Percentiles rank a stretch among this genome's conserved stretches.
Conservation (phyloP, 192 early-diverging fungal genomes). For the Rhizoclosmatium sp. region DNA sequence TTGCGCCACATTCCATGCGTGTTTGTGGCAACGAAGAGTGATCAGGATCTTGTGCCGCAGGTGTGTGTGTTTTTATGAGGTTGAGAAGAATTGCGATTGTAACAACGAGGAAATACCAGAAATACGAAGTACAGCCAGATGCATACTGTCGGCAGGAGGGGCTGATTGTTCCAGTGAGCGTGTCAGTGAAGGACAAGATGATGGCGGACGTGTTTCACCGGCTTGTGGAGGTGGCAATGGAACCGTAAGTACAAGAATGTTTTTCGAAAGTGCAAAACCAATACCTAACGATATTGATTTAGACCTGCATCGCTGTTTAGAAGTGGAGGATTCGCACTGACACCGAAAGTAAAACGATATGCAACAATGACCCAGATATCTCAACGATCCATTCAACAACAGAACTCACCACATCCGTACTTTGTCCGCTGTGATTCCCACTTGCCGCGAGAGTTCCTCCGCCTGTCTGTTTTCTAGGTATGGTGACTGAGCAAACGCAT, state of each 20-base stretch:
- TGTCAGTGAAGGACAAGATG: slow-evolving; percentile 85
- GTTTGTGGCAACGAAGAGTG: slow-evolving; percentile 96
- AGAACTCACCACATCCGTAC: background rate
- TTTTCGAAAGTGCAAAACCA: background rate
- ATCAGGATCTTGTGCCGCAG: slow-evolving; percentile 87
- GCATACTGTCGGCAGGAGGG: slow-evolving; percentile 90
- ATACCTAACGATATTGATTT: background rate
- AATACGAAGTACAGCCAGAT: slow-evolving; percentile 88
- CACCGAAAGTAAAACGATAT: slow-evolving; percentile 39
- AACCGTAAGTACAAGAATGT: slow-evolving; percentile 62
- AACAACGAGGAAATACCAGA: slow-evolving; percentile 41
- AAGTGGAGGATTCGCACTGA: slow-evolving; percentile 32
- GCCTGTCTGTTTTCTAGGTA: background rate
- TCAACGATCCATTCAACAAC: background rate
- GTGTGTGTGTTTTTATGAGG: slow-evolving; percentile 27
- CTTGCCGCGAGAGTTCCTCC: background rate
- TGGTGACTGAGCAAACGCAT: background rate
- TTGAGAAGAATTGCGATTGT: background rate
- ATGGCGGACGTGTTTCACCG: slow-evolving; percentile 90
- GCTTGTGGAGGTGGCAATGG: slow-evolving; percentile 84
- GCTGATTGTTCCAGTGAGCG: slow-evolving; percentile 86
- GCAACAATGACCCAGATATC: background rate
- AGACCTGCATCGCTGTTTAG: slow-evolving; percentile 17
- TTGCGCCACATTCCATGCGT: slow-evolving; percentile 85
- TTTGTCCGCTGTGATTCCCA: slow-evolving; percentile 2